Base-by-base conservation (phyloP, 2,329 filamentous ascomycete genomes). In the Botrytis hyacinthi region DNA sequence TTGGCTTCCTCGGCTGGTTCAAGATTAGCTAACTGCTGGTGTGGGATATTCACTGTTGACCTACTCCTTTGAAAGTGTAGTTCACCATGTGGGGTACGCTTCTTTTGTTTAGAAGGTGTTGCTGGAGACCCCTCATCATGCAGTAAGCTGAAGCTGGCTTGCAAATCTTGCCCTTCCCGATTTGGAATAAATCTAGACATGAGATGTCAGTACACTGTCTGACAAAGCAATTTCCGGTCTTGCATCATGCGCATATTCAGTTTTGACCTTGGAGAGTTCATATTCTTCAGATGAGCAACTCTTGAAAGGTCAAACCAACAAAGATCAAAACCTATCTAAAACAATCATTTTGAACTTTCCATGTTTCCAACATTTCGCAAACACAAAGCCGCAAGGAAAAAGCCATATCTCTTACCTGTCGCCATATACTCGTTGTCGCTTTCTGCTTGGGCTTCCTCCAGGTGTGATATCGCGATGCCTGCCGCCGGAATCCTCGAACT, bases 71-170 rank as follows among this genome's bases (percentile, higher is more conserved):
- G 96, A 77, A 97, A 98, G 82, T 98, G 92, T 76, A 98, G 88
- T 82, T 98, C 96, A 70, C 93, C 93, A 81, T 97, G 93, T 16
- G 94, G 93, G 35, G 92, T 91, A 61, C 95, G 91, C 84, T 93
- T 95, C 84, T 93, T 94, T 74, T 92, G 89, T 81, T 91, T 93
- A 6, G 94, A 95, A 1, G 95, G 94, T 1, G 95, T 97, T 20
- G 95, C 93, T 32, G 96, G 96, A 32, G 95, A 98, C 57, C 92
- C 94, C 81, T 97, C 94, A 76, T 98, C 95, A 80, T 97, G 93
- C 42, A 98, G 86, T 72, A 98, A 85, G 81, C 91, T 97, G 83
- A 96, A 98, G 82, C 94, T 97, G 71, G 95, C 94, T 81, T 95
- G 93, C 37, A 98, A 86, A 82, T 99, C 96, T 82, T 97, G 94